Conservation (phyloP, 345 rosid genomes). For the Heritiera fomes region DNA sequence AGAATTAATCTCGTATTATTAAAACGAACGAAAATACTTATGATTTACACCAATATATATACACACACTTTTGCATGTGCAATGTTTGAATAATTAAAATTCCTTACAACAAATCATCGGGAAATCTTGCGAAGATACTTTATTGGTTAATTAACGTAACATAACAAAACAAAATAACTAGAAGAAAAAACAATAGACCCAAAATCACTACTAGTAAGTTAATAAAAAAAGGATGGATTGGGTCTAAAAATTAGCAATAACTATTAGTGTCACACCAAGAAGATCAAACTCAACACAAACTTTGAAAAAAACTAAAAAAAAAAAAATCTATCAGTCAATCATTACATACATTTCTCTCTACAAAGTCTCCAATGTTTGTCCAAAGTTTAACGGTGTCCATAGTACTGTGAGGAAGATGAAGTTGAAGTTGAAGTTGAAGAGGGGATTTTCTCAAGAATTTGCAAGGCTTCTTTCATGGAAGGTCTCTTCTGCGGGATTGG, state of each 20-base stretch:
- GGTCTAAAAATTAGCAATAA: not conserved
- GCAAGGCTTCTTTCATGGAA: conserved; percentile 70
- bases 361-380: not conserved
- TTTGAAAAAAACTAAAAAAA: not conserved
- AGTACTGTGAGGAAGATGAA: conserved; percentile 35
- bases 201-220: not conserved
- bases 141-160: not conserved
- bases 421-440: conserved; percentile 27
- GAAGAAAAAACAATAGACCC: not conserved
- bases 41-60: no score
- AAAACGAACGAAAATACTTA: no score
- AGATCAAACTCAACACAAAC: not conserved
- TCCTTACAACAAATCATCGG: not conserved
- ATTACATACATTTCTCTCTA: conserved; percentile 34
- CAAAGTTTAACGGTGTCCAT: conserved; percentile 35
- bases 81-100: not conserved
- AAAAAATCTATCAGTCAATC: conserved; percentile 28
- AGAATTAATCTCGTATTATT: no score
- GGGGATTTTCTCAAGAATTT: conserved; percentile 70
- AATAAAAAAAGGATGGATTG: not conserved
- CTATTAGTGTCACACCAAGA: not conserved
- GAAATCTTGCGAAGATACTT: not conserved
- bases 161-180: not conserved
- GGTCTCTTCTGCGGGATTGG: conserved; percentile 91
- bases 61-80: not conserved